Evolutionary conservation across 2,329 filamentous ascomycete species (phyloP).

Genomic region (Colletotrichum simmondsii): DNA sequence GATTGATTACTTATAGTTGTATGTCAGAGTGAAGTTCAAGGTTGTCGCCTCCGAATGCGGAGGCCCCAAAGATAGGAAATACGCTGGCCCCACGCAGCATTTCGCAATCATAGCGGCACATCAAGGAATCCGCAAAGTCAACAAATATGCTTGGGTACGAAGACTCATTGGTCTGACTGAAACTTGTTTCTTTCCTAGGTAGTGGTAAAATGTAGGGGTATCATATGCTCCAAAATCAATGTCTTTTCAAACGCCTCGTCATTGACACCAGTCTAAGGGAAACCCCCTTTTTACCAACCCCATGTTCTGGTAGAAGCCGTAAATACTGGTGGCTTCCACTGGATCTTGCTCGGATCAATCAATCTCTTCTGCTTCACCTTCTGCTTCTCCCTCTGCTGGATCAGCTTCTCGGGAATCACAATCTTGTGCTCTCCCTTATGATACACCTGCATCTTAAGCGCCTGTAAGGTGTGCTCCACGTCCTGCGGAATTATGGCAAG

Average conservation of each 20-base stretch:
- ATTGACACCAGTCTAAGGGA: not conserved
- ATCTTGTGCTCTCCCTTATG: constrained; percentile 98
- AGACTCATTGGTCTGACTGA: not conserved
- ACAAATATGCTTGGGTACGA: not conserved
- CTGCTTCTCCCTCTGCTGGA: constrained; percentile 83
- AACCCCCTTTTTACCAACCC: constrained; percentile 77
- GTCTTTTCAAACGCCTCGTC: not conserved
- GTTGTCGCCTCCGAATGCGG: constrained; percentile 25
- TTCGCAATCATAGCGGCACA: not conserved
- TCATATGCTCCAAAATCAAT: constrained; percentile 28
- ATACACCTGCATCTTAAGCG: constrained; percentile 94
- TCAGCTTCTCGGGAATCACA: constrained; percentile 85
- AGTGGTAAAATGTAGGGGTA: constrained; percentile 14
- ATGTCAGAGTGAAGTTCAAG: constrained; percentile 13
- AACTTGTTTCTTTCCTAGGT: not conserved
- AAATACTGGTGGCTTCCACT: constrained; percentile 97
- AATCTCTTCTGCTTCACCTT: constrained; percentile 80
- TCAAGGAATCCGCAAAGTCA: not conserved
- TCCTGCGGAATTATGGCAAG: constrained; percentile 98
- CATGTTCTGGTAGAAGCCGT: constrained; percentile 90
- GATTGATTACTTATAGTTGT: not conserved
- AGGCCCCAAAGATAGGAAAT: not conserved
- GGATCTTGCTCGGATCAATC: constrained; percentile 82
- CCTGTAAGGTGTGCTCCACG: constrained; percentile 93
- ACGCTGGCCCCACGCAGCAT: constrained; percentile 12